Evolutionary conservation across 768 basidiomycete genomes (phyloP), one percentile per base, ranked within the genome.

Genomic region (Asterophora parasitica): DNA sequence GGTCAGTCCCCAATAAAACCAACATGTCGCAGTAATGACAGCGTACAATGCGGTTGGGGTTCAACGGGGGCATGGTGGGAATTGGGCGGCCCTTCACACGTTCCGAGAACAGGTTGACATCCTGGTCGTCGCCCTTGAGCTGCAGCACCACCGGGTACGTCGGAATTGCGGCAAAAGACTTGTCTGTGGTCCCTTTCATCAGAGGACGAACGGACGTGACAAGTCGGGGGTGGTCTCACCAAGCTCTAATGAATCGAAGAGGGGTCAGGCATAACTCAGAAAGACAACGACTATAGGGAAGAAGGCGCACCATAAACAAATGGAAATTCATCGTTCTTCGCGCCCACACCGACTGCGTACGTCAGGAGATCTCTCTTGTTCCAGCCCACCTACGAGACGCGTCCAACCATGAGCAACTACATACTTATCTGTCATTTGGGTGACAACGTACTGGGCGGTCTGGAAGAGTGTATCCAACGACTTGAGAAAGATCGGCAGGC

Each of bases 91-190:
- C 59, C 53, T 74, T 68, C 30, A 81, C 58, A 26, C 69, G 68
- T 26, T 79, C 72, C 17, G 76, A 69, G 64, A 93, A 94, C 50
- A 82, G 62, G 50, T 82, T 81, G 15, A 92, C 74, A 46, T 92
- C 89, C 40, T 77, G 71, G 47, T 72, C 77, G 31, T 75, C 70
- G 9, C 85, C 83, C 67, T 90, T 92, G 60, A 91, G 73, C 23
- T 65, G 68, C 4, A 93, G 74, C 0, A 88, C 86, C 12, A 90
- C 88, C 1, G 91, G 90, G 64, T 85, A 94, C 0, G 91, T 92
- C 7, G 92, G 91, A 58, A 93, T 72, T 2, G 89, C 79, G 11
- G 83, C 71, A 65, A 87, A 94, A 23, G 76, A 70, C 51, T 77
- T 74, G 66, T 85, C 85, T 86, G 50, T 11, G 23, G 23, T 23